phyloP scores from a whole-genome alignment of 2,329 filamentous ascomycete species.

The Fonsecaea multimorphosa region DNA sequence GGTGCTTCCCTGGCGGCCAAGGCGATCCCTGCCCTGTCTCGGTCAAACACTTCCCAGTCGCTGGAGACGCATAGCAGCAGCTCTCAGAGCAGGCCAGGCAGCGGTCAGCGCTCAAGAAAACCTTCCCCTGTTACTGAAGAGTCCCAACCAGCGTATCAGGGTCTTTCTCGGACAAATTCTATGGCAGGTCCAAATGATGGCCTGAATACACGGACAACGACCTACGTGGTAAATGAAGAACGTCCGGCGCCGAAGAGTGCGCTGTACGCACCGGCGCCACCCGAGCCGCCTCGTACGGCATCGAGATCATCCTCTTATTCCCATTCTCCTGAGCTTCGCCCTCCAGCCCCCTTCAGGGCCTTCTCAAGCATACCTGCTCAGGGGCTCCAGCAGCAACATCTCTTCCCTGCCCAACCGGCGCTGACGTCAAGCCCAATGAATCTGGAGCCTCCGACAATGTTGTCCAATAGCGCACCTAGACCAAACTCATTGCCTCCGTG shows the following conservation, averaged over 20 bases:
- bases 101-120: constrained; percentile 35
- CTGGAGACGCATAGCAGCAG: constrained; percentile 29
- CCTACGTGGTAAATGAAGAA: constrained; percentile 31
- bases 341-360: constrained; percentile 24
- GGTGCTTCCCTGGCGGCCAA: constrained; percentile 36
- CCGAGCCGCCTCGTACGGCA: constrained; percentile 26
- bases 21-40: constrained; percentile 32
- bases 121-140: constrained; percentile 33
- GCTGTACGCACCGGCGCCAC: constrained; percentile 21
- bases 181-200: constrained; percentile 24
- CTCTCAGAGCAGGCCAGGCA: constrained; percentile 29
- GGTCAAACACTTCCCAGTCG: constrained; percentile 32
- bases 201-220: constrained; percentile 21
- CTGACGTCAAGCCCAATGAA: constrained; percentile 21
- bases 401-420: constrained; percentile 18
- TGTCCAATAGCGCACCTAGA: constrained; percentile 6
- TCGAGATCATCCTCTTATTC: constrained; percentile 33
- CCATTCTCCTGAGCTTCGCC: constrained; percentile 29
- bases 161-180: constrained; percentile 27
- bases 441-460: constrained; percentile 18
- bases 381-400: constrained; percentile 15
- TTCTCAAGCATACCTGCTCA: constrained; percentile 24
- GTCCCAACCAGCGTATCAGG: constrained; percentile 12
- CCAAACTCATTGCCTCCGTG: constrained; percentile 65
- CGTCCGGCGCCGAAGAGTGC: constrained; percentile 15